Evolutionary conservation across 2,329 filamentous ascomycete species (phyloP).

Genomic region (Botryotinia narcissicola): DNA sequence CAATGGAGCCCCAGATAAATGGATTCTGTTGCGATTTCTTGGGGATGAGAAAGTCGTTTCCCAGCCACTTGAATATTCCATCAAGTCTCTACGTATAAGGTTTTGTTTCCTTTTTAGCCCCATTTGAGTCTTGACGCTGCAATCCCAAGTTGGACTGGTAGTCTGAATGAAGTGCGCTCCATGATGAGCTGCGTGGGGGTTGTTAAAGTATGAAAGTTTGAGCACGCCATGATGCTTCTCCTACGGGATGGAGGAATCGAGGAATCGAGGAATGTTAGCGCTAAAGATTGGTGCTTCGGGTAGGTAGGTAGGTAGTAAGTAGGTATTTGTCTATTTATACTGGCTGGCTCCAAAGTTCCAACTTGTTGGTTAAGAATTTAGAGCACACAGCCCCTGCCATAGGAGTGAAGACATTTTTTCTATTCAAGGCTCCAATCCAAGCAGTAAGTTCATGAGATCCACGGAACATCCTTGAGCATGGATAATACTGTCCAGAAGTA

Average conservation of each 20-base stretch:
- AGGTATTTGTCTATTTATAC: neutral
- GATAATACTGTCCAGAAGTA: neutral
- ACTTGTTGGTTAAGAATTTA: neutral
- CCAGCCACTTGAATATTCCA: constrained; percentile 9
- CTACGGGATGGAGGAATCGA: neutral
- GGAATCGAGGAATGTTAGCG: neutral
- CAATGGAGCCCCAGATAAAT: constrained; percentile 14
- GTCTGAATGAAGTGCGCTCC: neutral
- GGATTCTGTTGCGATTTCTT: neutral
- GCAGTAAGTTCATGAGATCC: neutral
- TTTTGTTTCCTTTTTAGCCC: neutral
- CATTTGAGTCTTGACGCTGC: neutral
- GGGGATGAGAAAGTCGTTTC: neutral
- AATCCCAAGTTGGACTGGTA: neutral
- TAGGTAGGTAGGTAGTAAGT: neutral
- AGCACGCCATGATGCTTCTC: neutral
- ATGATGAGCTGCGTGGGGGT: neutral
- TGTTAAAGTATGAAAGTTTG: neutral
- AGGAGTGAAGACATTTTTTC: neutral
- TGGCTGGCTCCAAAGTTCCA: neutral
- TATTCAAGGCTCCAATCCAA: neutral
- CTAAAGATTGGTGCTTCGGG: neutral
- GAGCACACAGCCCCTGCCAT: neutral
- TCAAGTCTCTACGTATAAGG: neutral
- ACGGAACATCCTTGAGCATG: neutral